Evolutionary conservation across 352 stramenopile species (phyloP).

Genomic region (Phytophthora hybrid): DNA sequence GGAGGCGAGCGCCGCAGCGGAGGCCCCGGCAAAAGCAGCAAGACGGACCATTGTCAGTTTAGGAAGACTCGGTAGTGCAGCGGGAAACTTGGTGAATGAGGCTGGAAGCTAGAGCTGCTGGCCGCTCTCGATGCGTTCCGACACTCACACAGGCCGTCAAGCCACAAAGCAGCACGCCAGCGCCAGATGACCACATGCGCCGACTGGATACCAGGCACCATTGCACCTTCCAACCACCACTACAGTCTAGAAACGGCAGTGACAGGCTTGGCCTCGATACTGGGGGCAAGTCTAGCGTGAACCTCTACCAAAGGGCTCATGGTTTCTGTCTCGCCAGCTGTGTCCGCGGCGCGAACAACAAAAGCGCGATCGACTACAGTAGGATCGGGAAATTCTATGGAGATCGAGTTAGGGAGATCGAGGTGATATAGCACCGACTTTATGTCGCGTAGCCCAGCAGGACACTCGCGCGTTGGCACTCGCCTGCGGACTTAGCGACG

Average conservation of each 20-base stretch:
- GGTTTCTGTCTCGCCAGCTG: conserved; percentile 34
- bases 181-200: conserved; percentile 26
- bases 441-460: too few relatives aligned
- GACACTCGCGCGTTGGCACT: too few relatives aligned
- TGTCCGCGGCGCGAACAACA: conserved; percentile 22
- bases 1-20: conserved; percentile 33
- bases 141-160: conserved; percentile 8
- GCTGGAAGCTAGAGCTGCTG: background rate
- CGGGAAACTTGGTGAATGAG: conserved; percentile 42
- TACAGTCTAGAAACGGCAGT: conserved; percentile 32
- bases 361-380: conserved; percentile 15
- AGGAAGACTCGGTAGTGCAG: background rate
- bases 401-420: too few relatives aligned
- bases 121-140: conserved; percentile 9
- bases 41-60: conserved; percentile 41
- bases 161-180: conserved; percentile 27
- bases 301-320: conserved; percentile 13
- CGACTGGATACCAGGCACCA: conserved; percentile 38
- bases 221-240: conserved; percentile 21
- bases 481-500: too few relatives aligned
- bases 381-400: too few relatives aligned
- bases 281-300: conserved; percentile 9
- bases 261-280: conserved; percentile 22
- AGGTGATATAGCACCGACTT: too few relatives aligned
- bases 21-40: conserved; percentile 28